Base-by-base conservation (phyloP, 768 basidiomycete genomes). In the Dioszegia crocea region DNA sequence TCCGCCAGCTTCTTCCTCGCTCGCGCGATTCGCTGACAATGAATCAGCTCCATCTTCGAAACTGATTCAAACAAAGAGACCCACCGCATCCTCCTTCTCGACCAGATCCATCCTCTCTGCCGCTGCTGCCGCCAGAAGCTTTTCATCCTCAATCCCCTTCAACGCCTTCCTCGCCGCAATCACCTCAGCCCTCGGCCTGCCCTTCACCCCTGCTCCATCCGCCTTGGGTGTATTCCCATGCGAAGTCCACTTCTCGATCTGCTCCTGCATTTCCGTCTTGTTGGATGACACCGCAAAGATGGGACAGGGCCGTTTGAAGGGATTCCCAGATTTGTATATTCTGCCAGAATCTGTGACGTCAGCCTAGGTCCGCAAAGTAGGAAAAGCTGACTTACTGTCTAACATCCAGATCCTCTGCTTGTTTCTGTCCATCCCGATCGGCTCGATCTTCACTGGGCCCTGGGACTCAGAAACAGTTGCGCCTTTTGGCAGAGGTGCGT, bases 291-390 rank as follows among this genome's bases (percentile, higher is more conserved):
- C 51, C 31, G 61, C 38, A 21, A 43, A 19, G 33, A 73, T 46
- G n/a, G 67, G 69, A 53, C 68, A 73, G 4, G 71, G 71, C 16
- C 71, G 61, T 43, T 73, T 73, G 62, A 67, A 73, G n/a, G 71
- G 71, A 53, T 73, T 73, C 2, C 71, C 69, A 40, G 71, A 73
- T 39, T 60, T 64, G 57, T 70, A 73, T 38, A 73, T 51, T 51
- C 71, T 30, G 16, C 62, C 62, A 5, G 69, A 70, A 23, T 60
- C 71, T 73, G 21, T 19, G n/a, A 6, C 0, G 30, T 63, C 57
- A 60, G 57, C 40, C 4, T 10, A 38, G 31, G 31, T 1, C 5
- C 17, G 24, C 8, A 8, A 2, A 17, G 41, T n/a, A 17, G 12
- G 19, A 3, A 30, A 24, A 31, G 4, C 2, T 2, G 24, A 59